These are phyloP conservation scores for Melaleuca quinquenervia DNA, from an alignment of 345 rosid species.

Conservation along the genomic window DNA sequence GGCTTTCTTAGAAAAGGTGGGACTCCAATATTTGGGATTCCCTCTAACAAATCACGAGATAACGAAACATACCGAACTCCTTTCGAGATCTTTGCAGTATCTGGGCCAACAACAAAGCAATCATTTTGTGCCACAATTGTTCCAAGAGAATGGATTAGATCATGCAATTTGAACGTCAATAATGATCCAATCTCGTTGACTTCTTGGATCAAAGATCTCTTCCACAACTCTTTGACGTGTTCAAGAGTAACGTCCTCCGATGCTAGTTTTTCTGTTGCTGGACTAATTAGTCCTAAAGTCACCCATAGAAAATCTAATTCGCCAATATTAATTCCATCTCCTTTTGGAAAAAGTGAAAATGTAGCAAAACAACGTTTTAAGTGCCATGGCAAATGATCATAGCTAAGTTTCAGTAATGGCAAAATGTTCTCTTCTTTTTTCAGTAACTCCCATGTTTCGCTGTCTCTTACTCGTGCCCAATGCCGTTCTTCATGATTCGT, in stretches of 20 bases:
- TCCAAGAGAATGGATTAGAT: background rate
- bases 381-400: background rate
- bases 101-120: background rate
- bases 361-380: background rate
- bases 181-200: background rate
- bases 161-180: background rate
- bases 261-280: background rate
- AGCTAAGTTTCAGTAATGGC: background rate
- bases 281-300: background rate
- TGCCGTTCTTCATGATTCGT: fast-evolving
- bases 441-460: background rate
- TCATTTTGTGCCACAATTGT: background rate
- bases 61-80: background rate
- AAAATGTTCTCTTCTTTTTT: background rate
- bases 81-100: background rate
- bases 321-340: fast-evolving
- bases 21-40: background rate
- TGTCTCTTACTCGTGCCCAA: background rate
- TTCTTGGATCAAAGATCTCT: background rate
- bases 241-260: background rate
- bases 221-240: background rate
- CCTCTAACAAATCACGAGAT: background rate
- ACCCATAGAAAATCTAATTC: fast-evolving
- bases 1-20: background rate
- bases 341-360: background rate